Evolutionary conservation across 192 early-diverging fungal genomes (phyloP), one percentile per base, ranked within the genome.

Genomic region (Entomortierella chlamydospora): DNA sequence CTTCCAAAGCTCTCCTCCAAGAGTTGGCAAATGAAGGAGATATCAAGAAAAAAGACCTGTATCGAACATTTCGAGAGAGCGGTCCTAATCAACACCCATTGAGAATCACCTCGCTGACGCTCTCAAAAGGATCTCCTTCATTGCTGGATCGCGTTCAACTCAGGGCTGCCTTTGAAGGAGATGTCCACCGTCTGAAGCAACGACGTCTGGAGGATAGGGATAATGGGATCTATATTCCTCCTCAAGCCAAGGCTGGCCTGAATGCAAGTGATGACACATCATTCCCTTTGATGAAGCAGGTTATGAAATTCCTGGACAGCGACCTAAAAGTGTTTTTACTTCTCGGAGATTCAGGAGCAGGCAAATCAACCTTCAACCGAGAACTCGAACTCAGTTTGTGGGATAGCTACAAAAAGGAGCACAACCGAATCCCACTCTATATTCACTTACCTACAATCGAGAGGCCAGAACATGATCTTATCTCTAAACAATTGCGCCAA

Each of bases 261-360:
- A 30, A 54, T 22, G 37, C 63, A 2, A 37, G 26, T 10, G 63
- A 64, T n/a, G 51, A 64, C 4, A 26, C 7, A 3, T n/a, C 31
- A 22, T 11, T 54, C n/a, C 22, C 29, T 0, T 31, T 64, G 23
- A 22, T n/a, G n/a, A n/a, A 33, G 8, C 33, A 11, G 3, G 52
- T 41, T 10, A 18, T 53, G 9, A 50, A 64, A 0, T 64, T 64
- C 29, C 34, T 64, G 10, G n/a, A 26, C 2, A 54, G 63, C n/a
- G n/a, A 52, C 2, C 15, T 0, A 2, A 18, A 51, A 0, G 63
- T 64, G 63, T 11, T 64, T 7, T 7, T 64, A 34, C 10, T 64
- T 7, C 33, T 64, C 2, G 61, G 61, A 0, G 61, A 63, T 4
- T 63, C 61, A 4, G 61, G 61, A 52, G 61, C 61, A 33, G 61